Evolutionary conservation across 176 grass and related monocot species (phyloP), one percentile per base, ranked within the genome.

Genomic region (Aegilops tauschii): DNA sequence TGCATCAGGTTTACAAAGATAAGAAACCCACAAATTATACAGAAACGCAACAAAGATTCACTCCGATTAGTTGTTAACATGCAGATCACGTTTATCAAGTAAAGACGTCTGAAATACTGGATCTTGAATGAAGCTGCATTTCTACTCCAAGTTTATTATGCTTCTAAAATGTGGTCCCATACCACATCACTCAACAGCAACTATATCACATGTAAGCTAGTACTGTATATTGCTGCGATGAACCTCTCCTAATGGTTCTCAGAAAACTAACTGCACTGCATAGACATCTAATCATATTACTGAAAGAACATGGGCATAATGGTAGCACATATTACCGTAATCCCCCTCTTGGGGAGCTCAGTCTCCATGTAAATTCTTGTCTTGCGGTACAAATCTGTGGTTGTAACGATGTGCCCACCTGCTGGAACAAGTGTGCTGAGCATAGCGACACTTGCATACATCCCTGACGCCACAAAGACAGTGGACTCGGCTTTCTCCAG

Each of bases 371-470:
- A 99, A 64, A 96, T 94, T 82, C 97, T 93, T 3, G 94, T 99
- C 89, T 99, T 96, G 47, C 94, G 93, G 73, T 99, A 99, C 76
- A 94, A 99, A 88, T 99, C 97, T 1, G 97, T 96, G 16, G 97
- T 99, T 54, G 92, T 99, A 47, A 99, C 77, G 25, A 99, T 87
- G 78, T 99, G 97, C 23, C 94, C 97, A 83, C 97, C 97, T 65
- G 89, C 97, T 52, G 97, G 97, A 68, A 99, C 97, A 65, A 99
- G 84, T 58, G 94, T 56, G 17, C 87, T 94, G 30, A 99, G 88
- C 94, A 93, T 93, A 56, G 97, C 94, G 25, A 99, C 97, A 83
- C 94, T 96, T 29, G 94, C 97, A 73, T 99, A 99, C 97, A 99
- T 99, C 72, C 97, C 97, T 35, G 94, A 99, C 49, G 94, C 89